Percentiles rank a stretch among this genome's conserved stretches.
Conservation (phyloP, 192 early-diverging fungal species). For the Rhizoclosmatium globosum region DNA sequence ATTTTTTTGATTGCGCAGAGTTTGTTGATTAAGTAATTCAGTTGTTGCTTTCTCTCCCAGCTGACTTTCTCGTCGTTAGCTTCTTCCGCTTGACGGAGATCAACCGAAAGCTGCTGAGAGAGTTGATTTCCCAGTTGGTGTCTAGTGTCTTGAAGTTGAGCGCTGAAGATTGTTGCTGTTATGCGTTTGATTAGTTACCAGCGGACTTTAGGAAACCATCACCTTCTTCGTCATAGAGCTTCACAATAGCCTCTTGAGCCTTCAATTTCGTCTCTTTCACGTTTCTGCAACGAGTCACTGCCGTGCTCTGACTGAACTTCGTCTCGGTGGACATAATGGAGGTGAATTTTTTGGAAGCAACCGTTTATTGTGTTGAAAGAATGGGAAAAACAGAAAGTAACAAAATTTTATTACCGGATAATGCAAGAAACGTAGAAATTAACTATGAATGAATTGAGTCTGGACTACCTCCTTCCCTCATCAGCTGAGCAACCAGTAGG, state of each 20-base stretch:
- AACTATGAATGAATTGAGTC: neutral
- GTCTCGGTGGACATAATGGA: slow-evolving; percentile 1
- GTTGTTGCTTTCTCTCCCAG: slow-evolving; percentile 34
- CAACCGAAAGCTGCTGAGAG: slow-evolving; percentile 16
- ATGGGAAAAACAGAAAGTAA: too few species aligned
- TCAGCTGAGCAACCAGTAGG: slow-evolving; percentile 43
- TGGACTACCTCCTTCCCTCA: neutral
- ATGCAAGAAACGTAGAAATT: too few species aligned
- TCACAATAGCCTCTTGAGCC: slow-evolving; percentile 28
- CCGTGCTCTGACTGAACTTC: slow-evolving; percentile 25
- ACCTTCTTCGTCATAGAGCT: slow-evolving; percentile 42
- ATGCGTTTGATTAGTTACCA: neutral
- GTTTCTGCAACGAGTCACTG: slow-evolving; percentile 27
- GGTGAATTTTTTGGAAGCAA: neutral
- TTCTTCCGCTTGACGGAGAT: slow-evolving; percentile 18
- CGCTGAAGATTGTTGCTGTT: slow-evolving; percentile 18
- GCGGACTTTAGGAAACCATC: neutral
- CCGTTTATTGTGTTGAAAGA: too few species aligned
- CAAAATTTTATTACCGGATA: too few species aligned
- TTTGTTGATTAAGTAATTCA: slow-evolving; percentile 34
- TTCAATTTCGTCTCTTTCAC: slow-evolving; percentile 38
- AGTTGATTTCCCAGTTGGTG: slow-evolving; percentile 30
- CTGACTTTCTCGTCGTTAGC: slow-evolving; percentile 25
- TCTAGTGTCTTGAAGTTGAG: slow-evolving; percentile 13
- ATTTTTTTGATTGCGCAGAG: slow-evolving; percentile 30